phyloP scores from a whole-genome alignment of 352 stramenopile genomes.

The Pythium dissotocum region DNA sequence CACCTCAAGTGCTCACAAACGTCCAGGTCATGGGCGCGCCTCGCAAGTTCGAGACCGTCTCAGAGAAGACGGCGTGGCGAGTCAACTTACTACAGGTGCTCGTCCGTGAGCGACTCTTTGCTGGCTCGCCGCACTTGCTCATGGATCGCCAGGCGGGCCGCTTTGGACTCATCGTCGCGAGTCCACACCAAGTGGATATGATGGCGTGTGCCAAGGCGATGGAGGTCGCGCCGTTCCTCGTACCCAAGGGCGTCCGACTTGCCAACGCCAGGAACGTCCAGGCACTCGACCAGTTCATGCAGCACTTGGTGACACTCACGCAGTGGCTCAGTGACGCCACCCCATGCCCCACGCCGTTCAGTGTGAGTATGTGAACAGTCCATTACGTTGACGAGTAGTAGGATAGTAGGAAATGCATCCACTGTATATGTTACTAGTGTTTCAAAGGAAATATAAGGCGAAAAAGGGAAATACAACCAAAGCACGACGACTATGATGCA shows the following conservation, averaged over 20 bases:
- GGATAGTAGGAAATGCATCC: background rate
- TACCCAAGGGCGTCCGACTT: conserved; percentile 62
- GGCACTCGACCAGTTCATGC: conserved; percentile 51
- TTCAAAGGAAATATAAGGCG: background rate
- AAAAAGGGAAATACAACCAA: background rate
- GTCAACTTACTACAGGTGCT: conserved; percentile 55
- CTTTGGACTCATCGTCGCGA: conserved; percentile 64
- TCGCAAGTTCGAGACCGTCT: conserved; percentile 48
- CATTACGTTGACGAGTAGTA: too few species aligned
- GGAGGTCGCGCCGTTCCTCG: conserved; percentile 55
- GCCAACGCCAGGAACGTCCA: conserved; percentile 45
- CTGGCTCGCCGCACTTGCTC: conserved; percentile 43
- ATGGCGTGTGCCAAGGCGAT: conserved; percentile 50
- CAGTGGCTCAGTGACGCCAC: conserved; percentile 57
- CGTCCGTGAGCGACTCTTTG: conserved; percentile 58
- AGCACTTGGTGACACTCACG: conserved; percentile 52
- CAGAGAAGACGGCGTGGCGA: conserved; percentile 57
- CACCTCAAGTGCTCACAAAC: conserved; percentile 47
- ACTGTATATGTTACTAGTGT: conserved; percentile 3
- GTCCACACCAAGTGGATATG: conserved; percentile 56
- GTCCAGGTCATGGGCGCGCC: conserved; percentile 64
- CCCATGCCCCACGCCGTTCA: conserved; percentile 55
- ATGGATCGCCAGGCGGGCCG: conserved; percentile 36
- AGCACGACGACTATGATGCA: background rate
- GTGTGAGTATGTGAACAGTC: conserved; percentile 41